Evolutionary conservation across 2,329 filamentous ascomycete genomes (phyloP), one percentile per base, ranked within the genome.

Genomic region (Aspergillus nomiae): DNA sequence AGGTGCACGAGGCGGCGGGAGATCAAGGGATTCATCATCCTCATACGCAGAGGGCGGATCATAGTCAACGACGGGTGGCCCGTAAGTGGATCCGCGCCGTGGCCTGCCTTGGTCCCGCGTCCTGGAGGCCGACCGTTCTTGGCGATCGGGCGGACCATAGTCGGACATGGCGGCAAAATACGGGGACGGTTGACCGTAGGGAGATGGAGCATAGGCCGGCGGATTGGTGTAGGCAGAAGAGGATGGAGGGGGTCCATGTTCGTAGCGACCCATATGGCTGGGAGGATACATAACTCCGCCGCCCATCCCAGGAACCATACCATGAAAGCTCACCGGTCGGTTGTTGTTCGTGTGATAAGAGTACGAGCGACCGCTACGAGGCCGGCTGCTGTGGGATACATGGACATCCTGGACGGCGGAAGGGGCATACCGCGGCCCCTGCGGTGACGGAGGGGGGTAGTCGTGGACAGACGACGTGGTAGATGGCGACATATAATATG

Each of bases 271-370:
- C 65, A 76, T 68, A 53, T 70, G 68, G 34, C 71, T 66, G 54
- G 73, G 69, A 32, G 64, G 65, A 56, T 76, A 75, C 67, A 74
- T 68, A 57, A 73, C 67, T 19, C 63, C 56, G 12, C 63, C 68
- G 9, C 66, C 69, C 67, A 75, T 71, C 43, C 76, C 75, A 34
- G 73, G 74, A 34, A 70, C 65, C 60, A 73, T 69, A 11, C 74
- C 76, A 63, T 81, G 78, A 61, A 73, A 79, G 62, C 78, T 81
- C 56, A 77, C 61, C 16, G 80, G 78, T 57, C 78, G 73, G 43
- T 67, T 68, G 65, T 67, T 68, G 65, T 70, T 70, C 48, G 73
- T 51, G 62, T 80, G 76, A 50, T 80, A 78, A n/a, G 77, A 70
- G 61, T 71, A 71, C 26, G 78, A 74, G 38, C 74, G 74, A 63